Base-by-base conservation (phyloP, 176 grass and related monocot species). In the Triticum dicoccoides region DNA sequence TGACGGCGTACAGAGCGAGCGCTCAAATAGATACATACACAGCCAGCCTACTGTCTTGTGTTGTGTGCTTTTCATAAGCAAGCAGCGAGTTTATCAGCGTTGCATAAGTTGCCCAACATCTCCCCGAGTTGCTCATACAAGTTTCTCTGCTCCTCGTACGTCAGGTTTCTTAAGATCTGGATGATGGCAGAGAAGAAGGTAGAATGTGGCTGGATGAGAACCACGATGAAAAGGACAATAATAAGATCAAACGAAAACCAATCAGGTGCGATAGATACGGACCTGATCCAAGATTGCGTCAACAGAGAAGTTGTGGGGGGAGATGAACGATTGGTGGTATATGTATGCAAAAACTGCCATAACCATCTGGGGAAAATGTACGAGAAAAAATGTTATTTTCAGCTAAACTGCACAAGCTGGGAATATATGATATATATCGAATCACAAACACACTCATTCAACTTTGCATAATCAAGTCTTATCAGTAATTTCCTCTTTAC, bases 331-430 rank as follows among this genome's bases (percentile, higher is more conserved):
- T 73, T 99, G 94, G 90, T 94, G 92, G 79, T 99, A 99, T 94
- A 96, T 99, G 77, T 99, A 99, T 38, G 97, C 97, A 81, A 99
- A 99, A 45, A 99, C 97, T 63, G 97, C 97, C 94, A 99, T 99
- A 82, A 97, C 97, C 97, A 99, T 99, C 97, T 99, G 89, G 9
- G 9, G 17, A 41, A 84, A 91, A 91, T 64, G 9, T 25, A 88
- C 42, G 13, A 30, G 52, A 52, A 69, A 52, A 65, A 83, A 44
- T 24, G 18, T 65, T 29, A 47, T 29, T 49, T 67, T 81, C 18
- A 88, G 65, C 49, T 87, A 59, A 15, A 82, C 14, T 44, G 12
- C 20, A 69, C 45, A 45, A 13, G 11, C 10, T 56, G 45, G 32
- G 49, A 76, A 74, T 74, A 0, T 76, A 82, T 64, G 41, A 51